A percentile compares a stretch with the other conserved stretches of the same genome.
Conservation (phyloP, 371 early-diverging fungal genomes). For the Haplosporangium sp. region DNA sequence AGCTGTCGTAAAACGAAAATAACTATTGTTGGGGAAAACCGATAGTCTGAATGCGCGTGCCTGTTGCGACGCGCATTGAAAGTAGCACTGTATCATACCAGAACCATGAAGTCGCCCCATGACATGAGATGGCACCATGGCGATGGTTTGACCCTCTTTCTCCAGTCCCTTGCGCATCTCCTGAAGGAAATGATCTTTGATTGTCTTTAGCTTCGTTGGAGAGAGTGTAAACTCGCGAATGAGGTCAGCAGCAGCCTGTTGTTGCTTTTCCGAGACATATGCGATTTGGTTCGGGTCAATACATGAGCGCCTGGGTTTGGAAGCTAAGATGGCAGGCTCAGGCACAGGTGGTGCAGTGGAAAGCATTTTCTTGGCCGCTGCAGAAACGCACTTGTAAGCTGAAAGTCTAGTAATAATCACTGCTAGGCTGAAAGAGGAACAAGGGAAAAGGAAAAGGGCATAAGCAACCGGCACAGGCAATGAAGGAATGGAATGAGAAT, state of each 20-base stretch:
- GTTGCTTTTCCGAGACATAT: slow-evolving; percentile 50
- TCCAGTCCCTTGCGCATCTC: slow-evolving; percentile 83
- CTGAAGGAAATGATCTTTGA: slow-evolving; percentile 72
- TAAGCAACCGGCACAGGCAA: no score
- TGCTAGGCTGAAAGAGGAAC: no score
- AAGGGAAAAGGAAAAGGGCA: no score
- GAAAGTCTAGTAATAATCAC: no score
- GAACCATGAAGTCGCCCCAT: slow-evolving; percentile 38
- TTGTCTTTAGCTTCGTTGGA: slow-evolving; percentile 66
- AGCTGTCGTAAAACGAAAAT: neutral
- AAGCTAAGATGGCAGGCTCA: neutral
- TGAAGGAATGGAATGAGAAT: no score
- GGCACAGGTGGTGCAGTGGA: neutral
- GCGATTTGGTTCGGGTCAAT: slow-evolving; percentile 16
- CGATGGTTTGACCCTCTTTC: slow-evolving; percentile 69
- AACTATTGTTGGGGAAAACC: neutral
- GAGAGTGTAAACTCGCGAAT: slow-evolving; percentile 69
- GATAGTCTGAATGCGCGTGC: no score
- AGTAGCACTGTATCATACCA: slow-evolving; percentile 8
- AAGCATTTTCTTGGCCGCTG: neutral
- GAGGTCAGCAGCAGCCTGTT: slow-evolving; percentile 60
- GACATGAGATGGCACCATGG: slow-evolving; percentile 80
- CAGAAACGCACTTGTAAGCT: no score
- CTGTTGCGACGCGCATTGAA: neutral
- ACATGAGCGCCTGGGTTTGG: slow-evolving; percentile 16